Conservation (phyloP, 2,329 filamentous ascomycete genomes). For the Pyrenophora seminiperda region DNA sequence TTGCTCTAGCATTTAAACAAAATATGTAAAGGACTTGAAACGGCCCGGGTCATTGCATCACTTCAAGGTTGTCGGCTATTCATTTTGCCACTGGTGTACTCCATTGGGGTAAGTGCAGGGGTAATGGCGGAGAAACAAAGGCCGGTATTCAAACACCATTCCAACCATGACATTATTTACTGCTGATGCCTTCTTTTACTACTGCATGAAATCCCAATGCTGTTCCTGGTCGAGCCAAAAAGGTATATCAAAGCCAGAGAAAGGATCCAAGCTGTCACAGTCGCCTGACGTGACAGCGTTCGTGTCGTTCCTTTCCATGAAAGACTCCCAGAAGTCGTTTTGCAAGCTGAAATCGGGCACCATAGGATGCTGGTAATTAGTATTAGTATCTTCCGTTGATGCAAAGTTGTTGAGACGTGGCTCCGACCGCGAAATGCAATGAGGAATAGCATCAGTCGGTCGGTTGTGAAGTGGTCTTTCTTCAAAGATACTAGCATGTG, state of each 20-base stretch:
- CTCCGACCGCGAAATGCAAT: no score
- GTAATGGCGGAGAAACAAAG: slow-evolving; percentile 22
- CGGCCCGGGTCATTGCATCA: no score
- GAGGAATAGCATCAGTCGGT: no score
- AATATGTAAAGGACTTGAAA: no score
- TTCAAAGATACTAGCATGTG: no score
- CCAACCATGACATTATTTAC: background rate
- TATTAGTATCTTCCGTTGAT: no score
- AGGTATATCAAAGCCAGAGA: slow-evolving; percentile 44
- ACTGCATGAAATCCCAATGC: slow-evolving; percentile 31
- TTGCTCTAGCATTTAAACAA: no score
- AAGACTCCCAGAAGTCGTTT: slow-evolving; percentile 15
- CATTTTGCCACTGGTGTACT: slow-evolving; percentile 3
- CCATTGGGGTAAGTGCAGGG: slow-evolving; percentile 16
- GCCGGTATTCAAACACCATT: slow-evolving; percentile 28
- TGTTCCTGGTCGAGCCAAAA: slow-evolving; percentile 47
- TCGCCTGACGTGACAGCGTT: background rate
- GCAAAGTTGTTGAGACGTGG: no score
- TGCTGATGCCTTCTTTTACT: background rate
- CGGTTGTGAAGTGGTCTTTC: no score
- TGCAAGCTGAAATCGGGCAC: background rate
- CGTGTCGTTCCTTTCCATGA: slow-evolving; percentile 7
- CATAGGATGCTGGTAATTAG: no score
- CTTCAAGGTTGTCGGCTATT: background rate
- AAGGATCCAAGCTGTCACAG: slow-evolving; percentile 30